Conservation (phyloP, 2,329 filamentous ascomycete genomes). For the Ophiostoma sp. region DNA sequence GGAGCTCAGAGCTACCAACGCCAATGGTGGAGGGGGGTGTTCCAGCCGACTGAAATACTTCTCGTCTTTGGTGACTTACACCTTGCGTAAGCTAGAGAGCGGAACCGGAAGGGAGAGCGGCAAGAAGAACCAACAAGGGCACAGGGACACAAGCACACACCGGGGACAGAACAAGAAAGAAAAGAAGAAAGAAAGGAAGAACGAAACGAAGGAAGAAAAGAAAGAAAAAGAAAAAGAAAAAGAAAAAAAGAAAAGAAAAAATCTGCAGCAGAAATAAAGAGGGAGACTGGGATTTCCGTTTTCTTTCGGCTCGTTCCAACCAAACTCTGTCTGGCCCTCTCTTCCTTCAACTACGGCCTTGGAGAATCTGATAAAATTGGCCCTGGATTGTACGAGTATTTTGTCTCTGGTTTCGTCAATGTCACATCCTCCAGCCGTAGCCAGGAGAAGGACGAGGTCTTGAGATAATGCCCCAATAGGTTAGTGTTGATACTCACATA, state of each 20-base stretch:
- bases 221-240: background rate
- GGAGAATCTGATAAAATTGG: conserved; percentile 15
- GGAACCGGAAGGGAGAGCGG: background rate
- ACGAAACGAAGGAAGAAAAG: background rate
- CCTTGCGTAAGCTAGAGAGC: background rate
- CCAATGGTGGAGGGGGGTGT: background rate
- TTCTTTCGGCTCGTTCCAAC: background rate
- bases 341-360: background rate
- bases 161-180: background rate
- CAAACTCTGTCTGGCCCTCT: background rate
- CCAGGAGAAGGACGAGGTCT: background rate
- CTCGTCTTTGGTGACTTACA: background rate
- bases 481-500: background rate
- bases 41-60: background rate
- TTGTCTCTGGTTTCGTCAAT: background rate
- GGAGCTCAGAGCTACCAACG: background rate
- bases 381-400: conserved; percentile 7
- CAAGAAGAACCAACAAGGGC: no score
- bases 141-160: no score
- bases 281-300: background rate
- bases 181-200: background rate
- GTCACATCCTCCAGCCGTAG: background rate
- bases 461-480: background rate
- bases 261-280: background rate
- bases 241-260: background rate